Base-by-base conservation (phyloP, 495 filamentous ascomycete species). In the Penicillium simplicissimum region DNA sequence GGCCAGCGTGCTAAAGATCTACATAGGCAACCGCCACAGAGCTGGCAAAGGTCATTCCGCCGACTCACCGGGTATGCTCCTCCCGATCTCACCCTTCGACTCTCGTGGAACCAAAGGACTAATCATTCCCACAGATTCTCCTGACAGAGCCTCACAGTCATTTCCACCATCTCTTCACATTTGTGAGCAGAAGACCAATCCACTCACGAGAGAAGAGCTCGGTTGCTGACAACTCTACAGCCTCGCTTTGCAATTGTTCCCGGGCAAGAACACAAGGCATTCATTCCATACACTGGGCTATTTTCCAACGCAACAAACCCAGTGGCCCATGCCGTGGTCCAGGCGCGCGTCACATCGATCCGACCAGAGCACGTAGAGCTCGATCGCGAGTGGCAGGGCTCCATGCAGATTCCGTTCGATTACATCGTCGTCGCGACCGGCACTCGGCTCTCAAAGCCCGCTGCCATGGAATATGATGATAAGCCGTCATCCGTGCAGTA, bases 111-210 rank as follows among this genome's bases (percentile, higher is more conserved):
- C 7, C 4, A 35, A 0, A 19, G 45, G n/a, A 31, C 19, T 59
- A 19, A 62, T 55, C 14, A 0, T 47, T n/a, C 14, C 42, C 40
- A 17, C 58, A 82, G 78, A 71, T 84, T 8, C 72, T 84, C 34
- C 63, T 84, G 9, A 71, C 80, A 25, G 81, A 84, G 58, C 72
- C 78, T 0, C 81, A 84, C 60, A 83, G 77, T 28, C 81, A 84
- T 55, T 84, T 83, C 60, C 80, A 84, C 60, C 81, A 84, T 59
- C 65, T 84, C 1, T 84, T 84, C 55, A 77, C 79, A 33, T 84
- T 84, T 61, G 81, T 83, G 75, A 70, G 77, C 55, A 33, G n/a
- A 52, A 47, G 10, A 8, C 52, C 34, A n/a, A 19, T 31, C 4
- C 4, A 19, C n/a, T n/a, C 14, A 21, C 6, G 15, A 17, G 4